Conservation (phyloP, 164 flowering plant species). For the Nymphaea thermarum region DNA sequence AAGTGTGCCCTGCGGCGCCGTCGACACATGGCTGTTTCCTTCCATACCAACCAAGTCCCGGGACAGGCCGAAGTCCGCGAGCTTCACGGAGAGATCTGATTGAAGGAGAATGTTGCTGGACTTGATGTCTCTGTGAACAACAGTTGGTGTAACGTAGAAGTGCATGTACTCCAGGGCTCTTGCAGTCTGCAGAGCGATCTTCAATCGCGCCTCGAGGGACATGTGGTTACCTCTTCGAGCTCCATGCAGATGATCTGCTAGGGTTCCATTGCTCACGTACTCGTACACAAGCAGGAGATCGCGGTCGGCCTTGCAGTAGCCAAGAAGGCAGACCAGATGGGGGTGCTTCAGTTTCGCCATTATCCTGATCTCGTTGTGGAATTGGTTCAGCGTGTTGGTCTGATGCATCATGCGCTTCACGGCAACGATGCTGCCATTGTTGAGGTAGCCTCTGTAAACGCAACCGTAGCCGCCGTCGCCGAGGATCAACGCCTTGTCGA, state of each 20-base stretch:
- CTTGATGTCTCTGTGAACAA: constrained; percentile 86
- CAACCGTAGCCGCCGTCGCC: constrained; percentile 95
- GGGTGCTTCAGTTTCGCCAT: constrained; percentile 68
- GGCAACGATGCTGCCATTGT: constrained; percentile 50
- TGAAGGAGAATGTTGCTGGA: constrained; percentile 78
- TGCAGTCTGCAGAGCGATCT: constrained; percentile 66
- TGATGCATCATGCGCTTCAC: constrained; percentile 66
- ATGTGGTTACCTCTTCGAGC: constrained; percentile 11
- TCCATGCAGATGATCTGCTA: constrained; percentile 81
- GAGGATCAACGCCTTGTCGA: constrained; percentile 61
- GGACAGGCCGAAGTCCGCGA: constrained; percentile 88
- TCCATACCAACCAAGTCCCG: constrained; percentile 40
- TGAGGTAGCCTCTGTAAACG: constrained; percentile 56
- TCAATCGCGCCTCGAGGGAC: constrained; percentile 48
- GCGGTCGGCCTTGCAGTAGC: constrained; percentile 79
- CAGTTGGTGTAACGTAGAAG: constrained; percentile 41
- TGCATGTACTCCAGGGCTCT: constrained; percentile 75
- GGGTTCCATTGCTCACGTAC: constrained; percentile 76
- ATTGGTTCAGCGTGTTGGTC: constrained; percentile 30
- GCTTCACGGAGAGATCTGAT: constrained; percentile 57
- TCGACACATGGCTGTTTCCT: constrained; percentile 36
- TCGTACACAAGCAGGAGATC: constrained; percentile 82
- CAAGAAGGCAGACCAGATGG: constrained; percentile 67
- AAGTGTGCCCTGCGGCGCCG: constrained; percentile 96
- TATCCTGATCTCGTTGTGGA: constrained; percentile 80